These are phyloP conservation scores for Debaryomycetaceae sp. DNA, from an alignment of 1,139 yeast genomes.

Conservation along the genomic window DNA sequence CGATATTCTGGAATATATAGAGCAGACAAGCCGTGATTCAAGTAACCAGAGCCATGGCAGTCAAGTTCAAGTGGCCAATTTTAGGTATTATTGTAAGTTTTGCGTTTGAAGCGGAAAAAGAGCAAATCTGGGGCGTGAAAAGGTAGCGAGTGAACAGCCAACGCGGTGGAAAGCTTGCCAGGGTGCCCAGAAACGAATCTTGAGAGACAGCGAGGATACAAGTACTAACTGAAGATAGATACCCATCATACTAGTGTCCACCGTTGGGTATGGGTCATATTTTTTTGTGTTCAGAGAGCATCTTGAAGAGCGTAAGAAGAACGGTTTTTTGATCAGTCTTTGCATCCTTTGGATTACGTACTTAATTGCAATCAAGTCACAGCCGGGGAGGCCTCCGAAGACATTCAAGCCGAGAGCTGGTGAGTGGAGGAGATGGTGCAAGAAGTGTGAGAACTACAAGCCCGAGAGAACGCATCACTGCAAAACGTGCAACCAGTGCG, in stretches of 20 bases:
- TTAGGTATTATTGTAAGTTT: conserved; percentile 50
- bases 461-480: conserved; percentile 96
- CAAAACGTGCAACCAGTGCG: conserved; percentile 65
- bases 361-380: conserved; percentile 48
- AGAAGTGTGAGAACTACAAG: conserved; percentile 79
- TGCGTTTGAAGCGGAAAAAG: conserved; percentile 8
- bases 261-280: conserved; percentile 65
- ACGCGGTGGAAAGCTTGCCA: too few relatives aligned
- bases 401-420: conserved; percentile 25
- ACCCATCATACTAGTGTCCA: conserved; percentile 60
- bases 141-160: too few relatives aligned
- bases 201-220: background rate
- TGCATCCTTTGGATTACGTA: conserved; percentile 72
- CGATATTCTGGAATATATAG: background rate
- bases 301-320: conserved; percentile 37
- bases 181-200: background rate
- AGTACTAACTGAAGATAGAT: conserved; percentile 37
- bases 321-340: conserved; percentile 47
- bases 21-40: background rate
- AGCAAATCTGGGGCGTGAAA: conserved; percentile 1
- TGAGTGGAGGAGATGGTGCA: conserved; percentile 42
- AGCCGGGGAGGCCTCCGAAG: conserved; percentile 62
- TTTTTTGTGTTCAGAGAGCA: conserved; percentile 51
- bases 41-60: conserved; percentile 20
- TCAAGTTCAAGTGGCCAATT: conserved; percentile 55